Base-by-base conservation (phyloP, 257 asterid species). In the Solanum sparsipilum region DNA sequence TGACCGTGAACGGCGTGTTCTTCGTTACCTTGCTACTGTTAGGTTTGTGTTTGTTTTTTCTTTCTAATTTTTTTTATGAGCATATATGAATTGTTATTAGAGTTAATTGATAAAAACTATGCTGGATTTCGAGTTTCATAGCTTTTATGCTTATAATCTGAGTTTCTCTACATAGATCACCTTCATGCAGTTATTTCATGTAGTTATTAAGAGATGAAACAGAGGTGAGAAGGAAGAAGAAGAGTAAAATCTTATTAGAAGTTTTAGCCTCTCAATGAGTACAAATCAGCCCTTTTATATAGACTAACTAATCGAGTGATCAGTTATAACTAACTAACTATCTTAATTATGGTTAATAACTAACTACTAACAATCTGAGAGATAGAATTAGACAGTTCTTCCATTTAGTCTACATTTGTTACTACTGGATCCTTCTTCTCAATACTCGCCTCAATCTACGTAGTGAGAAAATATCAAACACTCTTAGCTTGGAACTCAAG, bases 1-100 rank as follows among this genome's bases (percentile, higher is more conserved):
- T 6, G 87, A 87, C 34, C 87, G 79, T 38, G 97, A 96, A 79
- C 94, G 98, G 25, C 87, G 90, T 60, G 91, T 93, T 74, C 97
- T 96, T 46, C 96, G 93, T 35, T 94, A 94, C 81, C 96, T 97
- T 9, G 98, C 99, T 15, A 89, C 91, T 86, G 97, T 98, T 70
- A 89, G 99, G 99, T 95, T 23, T n/a, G 65, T 4, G 1, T 56
- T 84, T 5, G 9, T 58, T 5, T 9, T 60, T 46, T 34, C 52
- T 32, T 6, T 73, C 23, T 13, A 6, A 10, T 32, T 39, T 21
- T 31, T 16, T 20, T 63, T 31, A 21, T 8, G 71, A 23, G 63
- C 25, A 72, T 88, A 34, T 39, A 34, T 31, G 16, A n/a, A 3
- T 73, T 68, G 35, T 68, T 27, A 3, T 27, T 27, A 27, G 74